Evolutionary conservation across 352 stramenopile genomes (phyloP).

Genomic region (Phytophthora pseudosyringae): DNA sequence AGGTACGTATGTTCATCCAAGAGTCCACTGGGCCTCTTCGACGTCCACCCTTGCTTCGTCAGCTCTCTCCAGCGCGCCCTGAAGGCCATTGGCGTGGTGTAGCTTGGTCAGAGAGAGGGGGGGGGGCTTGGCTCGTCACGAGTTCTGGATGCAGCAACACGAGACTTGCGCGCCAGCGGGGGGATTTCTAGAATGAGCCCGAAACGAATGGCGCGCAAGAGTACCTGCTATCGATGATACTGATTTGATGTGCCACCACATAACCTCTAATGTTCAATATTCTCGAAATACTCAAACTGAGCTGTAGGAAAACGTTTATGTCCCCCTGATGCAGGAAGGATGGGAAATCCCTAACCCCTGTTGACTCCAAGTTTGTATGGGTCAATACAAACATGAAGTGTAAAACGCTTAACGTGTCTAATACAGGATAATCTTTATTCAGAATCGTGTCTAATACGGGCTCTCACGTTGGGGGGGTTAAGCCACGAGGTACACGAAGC

Average conservation of each 20-base stretch:
- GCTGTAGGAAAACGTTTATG: neutral
- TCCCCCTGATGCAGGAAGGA: neutral
- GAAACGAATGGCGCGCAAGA: conserved; percentile 3
- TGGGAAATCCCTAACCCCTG: neutral
- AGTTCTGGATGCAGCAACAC: neutral
- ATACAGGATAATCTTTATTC: neutral
- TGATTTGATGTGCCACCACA: neutral
- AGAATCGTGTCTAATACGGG: neutral
- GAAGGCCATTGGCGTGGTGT: conserved; percentile 1
- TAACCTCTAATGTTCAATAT: neutral
- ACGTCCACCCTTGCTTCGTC: neutral
- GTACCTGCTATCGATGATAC: neutral
- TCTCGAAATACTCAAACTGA: neutral
- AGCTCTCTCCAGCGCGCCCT: conserved; percentile 1
- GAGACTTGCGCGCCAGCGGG: neutral
- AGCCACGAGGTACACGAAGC: too few species aligned
- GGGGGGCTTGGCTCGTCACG: neutral
- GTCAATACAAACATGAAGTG: neutral
- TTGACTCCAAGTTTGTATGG: conserved; percentile 4
- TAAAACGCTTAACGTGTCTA: neutral
- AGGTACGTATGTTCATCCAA: conserved; percentile 6
- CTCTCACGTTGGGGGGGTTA: neutral
- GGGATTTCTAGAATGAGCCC: conserved; percentile 1
- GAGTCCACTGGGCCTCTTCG: neutral
- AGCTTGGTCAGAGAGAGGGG: neutral